Percentiles rank a stretch among this genome's conserved stretches.
phyloP scores from a whole-genome alignment of 2,329 filamentous ascomycete species.

The Raffaelea albimanens region DNA sequence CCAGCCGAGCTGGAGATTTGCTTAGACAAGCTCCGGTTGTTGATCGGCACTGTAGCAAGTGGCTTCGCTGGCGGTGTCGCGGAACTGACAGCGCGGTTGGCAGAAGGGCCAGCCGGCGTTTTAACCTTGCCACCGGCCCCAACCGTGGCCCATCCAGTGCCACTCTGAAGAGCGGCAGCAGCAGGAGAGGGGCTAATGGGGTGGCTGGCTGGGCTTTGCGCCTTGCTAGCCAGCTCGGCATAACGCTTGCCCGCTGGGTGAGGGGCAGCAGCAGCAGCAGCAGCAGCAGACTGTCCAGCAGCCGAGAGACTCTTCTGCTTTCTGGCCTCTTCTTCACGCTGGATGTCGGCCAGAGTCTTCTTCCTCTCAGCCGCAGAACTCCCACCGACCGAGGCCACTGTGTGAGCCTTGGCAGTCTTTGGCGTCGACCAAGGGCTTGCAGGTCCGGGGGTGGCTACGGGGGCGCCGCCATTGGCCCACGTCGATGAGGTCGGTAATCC shows the following conservation, averaged over 20 bases:
- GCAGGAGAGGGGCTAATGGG: slow-evolving; percentile 22
- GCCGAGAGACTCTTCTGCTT: slow-evolving; percentile 63
- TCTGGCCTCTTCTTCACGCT: slow-evolving; percentile 85
- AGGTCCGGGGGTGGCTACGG: slow-evolving; percentile 37
- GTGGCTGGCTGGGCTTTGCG: slow-evolving; percentile 18
- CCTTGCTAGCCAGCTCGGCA: slow-evolving; percentile 85
- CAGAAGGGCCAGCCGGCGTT: slow-evolving; percentile 51
- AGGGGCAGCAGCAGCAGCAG: neutral
- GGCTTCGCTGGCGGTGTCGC: slow-evolving; percentile 29
- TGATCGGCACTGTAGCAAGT: slow-evolving; percentile 26
- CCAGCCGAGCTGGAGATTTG: slow-evolving; percentile 34
- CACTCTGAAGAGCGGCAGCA: slow-evolving; percentile 33
- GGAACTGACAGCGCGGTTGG: slow-evolving; percentile 35
- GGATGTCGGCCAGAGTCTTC: slow-evolving; percentile 92
- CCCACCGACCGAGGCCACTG: slow-evolving; percentile 16
- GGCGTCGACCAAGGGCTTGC: slow-evolving; percentile 61
- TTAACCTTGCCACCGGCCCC: slow-evolving; percentile 91
- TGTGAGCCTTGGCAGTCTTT: slow-evolving; percentile 31
- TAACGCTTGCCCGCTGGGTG: slow-evolving; percentile 68
- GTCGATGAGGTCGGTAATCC: slow-evolving; percentile 82
- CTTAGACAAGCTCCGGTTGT: slow-evolving; percentile 29
- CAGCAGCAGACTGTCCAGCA: slow-evolving; percentile 29
- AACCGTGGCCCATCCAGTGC: slow-evolving; percentile 80
- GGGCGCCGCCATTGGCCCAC: slow-evolving; percentile 74
- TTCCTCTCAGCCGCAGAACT: slow-evolving; percentile 39